Percentiles rank a stretch among this genome's conserved stretches.
These are phyloP conservation scores for Fusarium chlamydosporum DNA, from an alignment of 2,329 filamentous ascomycete genomes.

Conservation along the genomic window DNA sequence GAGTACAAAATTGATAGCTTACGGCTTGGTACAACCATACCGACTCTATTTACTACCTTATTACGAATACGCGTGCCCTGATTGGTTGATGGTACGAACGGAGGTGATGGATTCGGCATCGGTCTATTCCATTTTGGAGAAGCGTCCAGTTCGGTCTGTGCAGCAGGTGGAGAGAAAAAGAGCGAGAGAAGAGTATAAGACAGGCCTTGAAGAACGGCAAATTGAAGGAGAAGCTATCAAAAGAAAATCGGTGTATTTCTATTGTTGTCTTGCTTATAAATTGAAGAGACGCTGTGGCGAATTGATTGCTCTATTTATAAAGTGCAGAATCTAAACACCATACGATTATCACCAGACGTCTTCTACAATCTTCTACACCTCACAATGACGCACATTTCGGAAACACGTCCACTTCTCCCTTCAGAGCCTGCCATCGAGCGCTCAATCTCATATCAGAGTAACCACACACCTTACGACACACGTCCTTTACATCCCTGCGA, in stretches of 20 bases:
- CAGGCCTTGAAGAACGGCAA: slow-evolving; percentile 11
- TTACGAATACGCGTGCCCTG: slow-evolving; percentile 53
- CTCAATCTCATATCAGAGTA: slow-evolving; percentile 45
- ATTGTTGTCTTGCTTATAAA: slow-evolving; percentile 20
- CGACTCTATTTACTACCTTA: slow-evolving; percentile 45
- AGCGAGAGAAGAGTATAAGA: slow-evolving; percentile 39
- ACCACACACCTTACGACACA: slow-evolving; percentile 32
- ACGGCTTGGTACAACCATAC: slow-evolving; percentile 1
- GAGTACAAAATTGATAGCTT: neutral
- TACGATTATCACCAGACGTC: neutral
- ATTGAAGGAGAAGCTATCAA: neutral
- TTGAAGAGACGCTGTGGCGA: slow-evolving; percentile 13
- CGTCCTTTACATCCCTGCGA: slow-evolving; percentile 46
- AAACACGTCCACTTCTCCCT: slow-evolving; percentile 54
- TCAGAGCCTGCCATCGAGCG: slow-evolving; percentile 52
- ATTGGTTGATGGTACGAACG: slow-evolving; percentile 47
- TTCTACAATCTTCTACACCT: no score
- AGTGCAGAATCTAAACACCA: neutral
- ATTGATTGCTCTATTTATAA: slow-evolving; percentile 9
- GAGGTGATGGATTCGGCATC: slow-evolving; percentile 19
- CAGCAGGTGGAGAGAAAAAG: slow-evolving; percentile 32
- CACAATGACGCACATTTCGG: slow-evolving; percentile 50
- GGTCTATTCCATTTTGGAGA: slow-evolving; percentile 34
- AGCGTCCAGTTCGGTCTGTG: slow-evolving; percentile 21
- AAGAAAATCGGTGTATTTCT: slow-evolving; percentile 11